Conservation (phyloP, 768 basidiomycete genomes). For the Ramaria sp. region DNA sequence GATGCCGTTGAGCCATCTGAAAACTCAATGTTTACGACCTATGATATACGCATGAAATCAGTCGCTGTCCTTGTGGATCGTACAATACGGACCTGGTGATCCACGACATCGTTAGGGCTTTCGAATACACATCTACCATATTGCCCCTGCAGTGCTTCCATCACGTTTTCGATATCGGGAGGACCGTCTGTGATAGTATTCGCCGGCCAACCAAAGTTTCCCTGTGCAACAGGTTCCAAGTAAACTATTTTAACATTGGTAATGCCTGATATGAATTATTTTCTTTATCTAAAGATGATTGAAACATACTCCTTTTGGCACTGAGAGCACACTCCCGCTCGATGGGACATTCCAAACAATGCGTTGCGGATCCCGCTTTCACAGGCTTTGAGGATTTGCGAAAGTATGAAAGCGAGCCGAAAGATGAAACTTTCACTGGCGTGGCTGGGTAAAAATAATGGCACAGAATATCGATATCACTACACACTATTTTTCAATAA, state of each 20-base stretch:
- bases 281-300: too few species aligned
- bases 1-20: constrained; percentile 71
- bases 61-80: not conserved
- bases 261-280: not conserved
- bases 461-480: constrained; percentile 79
- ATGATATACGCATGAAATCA: not conserved
- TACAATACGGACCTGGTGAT: constrained; percentile 53
- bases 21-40: constrained; percentile 84
- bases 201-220: constrained; percentile 53
- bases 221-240: constrained; percentile 53
- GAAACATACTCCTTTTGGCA: constrained; percentile 69
- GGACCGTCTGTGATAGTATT: constrained; percentile 63
- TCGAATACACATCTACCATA: constrained; percentile 85
- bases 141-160: constrained; percentile 54
- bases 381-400: constrained; percentile 59
- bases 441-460: constrained; percentile 60
- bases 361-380: constrained; percentile 51
- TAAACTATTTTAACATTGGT: constrained; percentile 43
- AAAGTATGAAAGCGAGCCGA: constrained; percentile 80
- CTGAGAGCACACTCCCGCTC: constrained; percentile 75
- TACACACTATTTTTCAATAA: constrained; percentile 18
- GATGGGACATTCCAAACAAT: constrained; percentile 69
- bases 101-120: constrained; percentile 75
- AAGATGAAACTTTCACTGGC: constrained; percentile 68
- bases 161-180: constrained; percentile 81